A percentile compares a stretch with the other conserved stretches of the same genome.
These are phyloP conservation scores for Trichosporon coremiiforme DNA, from an alignment of 1,284 basidiomycete genomes.

Conservation along the genomic window DNA sequence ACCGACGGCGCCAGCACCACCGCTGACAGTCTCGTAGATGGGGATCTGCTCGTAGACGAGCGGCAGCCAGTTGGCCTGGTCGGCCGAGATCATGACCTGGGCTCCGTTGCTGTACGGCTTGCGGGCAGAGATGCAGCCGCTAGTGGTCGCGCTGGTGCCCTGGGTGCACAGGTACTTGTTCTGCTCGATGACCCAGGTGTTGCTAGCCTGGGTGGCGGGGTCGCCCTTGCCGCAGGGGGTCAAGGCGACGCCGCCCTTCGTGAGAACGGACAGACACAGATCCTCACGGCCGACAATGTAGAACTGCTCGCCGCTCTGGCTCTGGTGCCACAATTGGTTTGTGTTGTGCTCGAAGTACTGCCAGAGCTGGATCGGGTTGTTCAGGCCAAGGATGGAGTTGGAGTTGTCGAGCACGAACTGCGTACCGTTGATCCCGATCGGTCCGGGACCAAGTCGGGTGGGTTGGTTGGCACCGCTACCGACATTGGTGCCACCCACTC, in stretches of 20 bases:
- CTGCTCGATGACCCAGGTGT: constrained; percentile 6
- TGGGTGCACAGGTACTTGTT: constrained; percentile 10
- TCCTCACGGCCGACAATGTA: constrained; percentile 13
- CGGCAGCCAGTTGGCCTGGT: constrained; percentile 6
- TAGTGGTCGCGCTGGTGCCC: background rate
- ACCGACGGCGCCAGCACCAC: background rate
- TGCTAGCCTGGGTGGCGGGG: constrained; percentile 1
- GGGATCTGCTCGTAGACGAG: constrained; percentile 11
- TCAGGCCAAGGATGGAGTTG: background rate
- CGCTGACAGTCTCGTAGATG: constrained; percentile 1
- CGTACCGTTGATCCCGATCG: constrained; percentile 6
- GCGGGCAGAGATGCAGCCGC: background rate
- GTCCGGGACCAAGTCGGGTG: background rate
- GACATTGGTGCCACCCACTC: too few species aligned
- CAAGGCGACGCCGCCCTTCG: background rate
- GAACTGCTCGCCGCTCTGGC: constrained; percentile 9
- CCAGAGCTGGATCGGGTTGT: constrained; percentile 20
- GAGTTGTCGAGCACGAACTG: constrained; percentile 17
- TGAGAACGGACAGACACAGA: background rate
- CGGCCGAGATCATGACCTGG: background rate
- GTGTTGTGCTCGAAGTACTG: constrained; percentile 5
- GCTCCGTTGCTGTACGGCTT: background rate
- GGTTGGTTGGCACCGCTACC: background rate
- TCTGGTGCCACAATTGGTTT: constrained; percentile 12
- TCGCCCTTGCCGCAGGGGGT: constrained; percentile 3